phyloP scores from a whole-genome alignment of 176 grass and related monocot species.

The Tillandsia leiboldiana region DNA sequence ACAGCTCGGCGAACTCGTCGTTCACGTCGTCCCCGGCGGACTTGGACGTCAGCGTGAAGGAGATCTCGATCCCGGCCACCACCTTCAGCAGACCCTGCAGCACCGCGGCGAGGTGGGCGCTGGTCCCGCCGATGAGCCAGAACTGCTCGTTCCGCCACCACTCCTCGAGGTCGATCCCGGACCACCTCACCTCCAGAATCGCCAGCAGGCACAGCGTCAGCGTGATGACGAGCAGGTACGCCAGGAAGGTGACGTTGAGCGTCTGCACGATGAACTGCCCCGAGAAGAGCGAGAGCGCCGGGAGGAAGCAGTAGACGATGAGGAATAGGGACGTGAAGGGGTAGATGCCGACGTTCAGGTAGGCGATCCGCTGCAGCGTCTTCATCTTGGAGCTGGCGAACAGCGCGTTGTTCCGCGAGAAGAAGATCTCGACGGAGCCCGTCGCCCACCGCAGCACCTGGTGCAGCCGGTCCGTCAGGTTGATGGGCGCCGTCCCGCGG shows the following conservation, averaged over 20 bases:
- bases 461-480: constrained; percentile 92
- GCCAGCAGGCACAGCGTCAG: constrained; percentile 80
- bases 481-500: constrained; percentile 87
- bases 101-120: constrained; percentile 84
- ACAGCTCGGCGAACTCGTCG: constrained; percentile 82
- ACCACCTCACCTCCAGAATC: constrained; percentile 94
- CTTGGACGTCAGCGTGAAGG: constrained; percentile 94
- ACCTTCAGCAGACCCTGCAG: constrained; percentile 93
- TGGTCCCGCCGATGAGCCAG: constrained; percentile 95
- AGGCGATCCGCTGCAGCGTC: constrained; percentile 61
- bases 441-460: constrained; percentile 96
- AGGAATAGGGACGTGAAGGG: constrained; percentile 98
- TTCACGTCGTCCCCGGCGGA: constrained; percentile 57
- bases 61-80: constrained; percentile 84
- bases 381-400: constrained; percentile 89
- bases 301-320: constrained; percentile 95
- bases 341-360: constrained; percentile 97
- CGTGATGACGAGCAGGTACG: constrained; percentile 81
- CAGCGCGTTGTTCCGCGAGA: constrained; percentile 87
- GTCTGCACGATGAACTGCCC: constrained; percentile 97
- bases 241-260: constrained; percentile 76
- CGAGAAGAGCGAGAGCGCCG: constrained; percentile 94
- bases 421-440: constrained; percentile 95
- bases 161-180: constrained; percentile 84
- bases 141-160: constrained; percentile 99